Evolutionary conservation across 345 rosid species (phyloP).

Genomic region (Cardamine resedifolia): DNA sequence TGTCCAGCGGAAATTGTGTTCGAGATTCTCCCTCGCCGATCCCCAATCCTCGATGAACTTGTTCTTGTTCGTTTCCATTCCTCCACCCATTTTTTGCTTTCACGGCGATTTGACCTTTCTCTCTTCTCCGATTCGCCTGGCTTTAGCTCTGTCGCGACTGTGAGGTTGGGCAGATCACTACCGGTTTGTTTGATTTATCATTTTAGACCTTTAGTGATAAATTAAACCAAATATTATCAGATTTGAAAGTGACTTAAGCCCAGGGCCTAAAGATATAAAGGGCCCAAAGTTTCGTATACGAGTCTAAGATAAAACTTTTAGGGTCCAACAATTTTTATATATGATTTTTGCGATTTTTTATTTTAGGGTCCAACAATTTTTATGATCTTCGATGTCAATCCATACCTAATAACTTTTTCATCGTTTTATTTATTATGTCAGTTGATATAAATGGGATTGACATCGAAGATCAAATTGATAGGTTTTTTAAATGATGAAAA

Average conservation of each 20-base stretch:
- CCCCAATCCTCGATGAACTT: conserved; percentile 93
- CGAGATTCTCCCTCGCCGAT: conserved; percentile 81
- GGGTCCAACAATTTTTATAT: background rate
- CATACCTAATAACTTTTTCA: too few relatives aligned
- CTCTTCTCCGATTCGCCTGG: conserved; percentile 25
- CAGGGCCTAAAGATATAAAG: background rate
- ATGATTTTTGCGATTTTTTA: too few relatives aligned
- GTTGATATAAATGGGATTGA: background rate
- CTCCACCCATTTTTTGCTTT: conserved; percentile 71
- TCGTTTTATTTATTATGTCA: too few relatives aligned
- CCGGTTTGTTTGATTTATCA: conserved; percentile 5
- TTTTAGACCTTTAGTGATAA: too few relatives aligned
- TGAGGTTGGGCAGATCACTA: background rate
- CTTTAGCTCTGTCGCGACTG: conserved; percentile 12
- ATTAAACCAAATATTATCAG: background rate
- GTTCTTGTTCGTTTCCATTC: conserved; percentile 93
- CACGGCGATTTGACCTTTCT: background rate
- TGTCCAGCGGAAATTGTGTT: conserved; percentile 90
- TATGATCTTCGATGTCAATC: too few relatives aligned
- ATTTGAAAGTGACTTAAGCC: background rate
- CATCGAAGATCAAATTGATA: background rate
- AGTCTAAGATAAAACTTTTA: background rate
- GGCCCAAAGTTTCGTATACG: background rate
- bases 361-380: background rate
- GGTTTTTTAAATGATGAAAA: background rate